These are phyloP conservation scores for Biancaea sappan DNA, from an alignment of 306 rosid genomes.

Conservation along the genomic window DNA sequence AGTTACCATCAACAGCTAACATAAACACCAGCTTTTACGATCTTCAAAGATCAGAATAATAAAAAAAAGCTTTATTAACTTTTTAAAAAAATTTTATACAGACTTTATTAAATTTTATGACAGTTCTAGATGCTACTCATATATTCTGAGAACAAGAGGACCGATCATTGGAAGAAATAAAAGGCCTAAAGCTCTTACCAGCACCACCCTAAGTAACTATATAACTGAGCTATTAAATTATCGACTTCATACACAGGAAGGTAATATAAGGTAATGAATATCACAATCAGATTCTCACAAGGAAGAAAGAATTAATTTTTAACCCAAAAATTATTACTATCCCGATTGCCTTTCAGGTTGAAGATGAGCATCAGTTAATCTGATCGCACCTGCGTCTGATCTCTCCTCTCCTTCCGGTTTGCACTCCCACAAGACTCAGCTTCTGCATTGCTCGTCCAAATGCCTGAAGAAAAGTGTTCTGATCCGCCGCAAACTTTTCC, in stretches of 20 bases:
- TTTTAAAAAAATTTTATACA: too few relatives aligned
- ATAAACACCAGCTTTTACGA: conserved; percentile 14
- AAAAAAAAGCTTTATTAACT: not conserved
- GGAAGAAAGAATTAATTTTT: not conserved
- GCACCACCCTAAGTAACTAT: conserved; percentile 22
- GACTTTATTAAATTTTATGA: conserved; percentile 22
- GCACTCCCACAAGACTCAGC: conserved; percentile 59
- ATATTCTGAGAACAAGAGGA: not conserved
- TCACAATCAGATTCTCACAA: conserved; percentile 15
- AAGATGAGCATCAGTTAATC: conserved; percentile 43
- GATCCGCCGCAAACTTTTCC: conserved; percentile 55
- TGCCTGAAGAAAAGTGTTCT: conserved; percentile 56
- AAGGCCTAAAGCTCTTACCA: not conserved
- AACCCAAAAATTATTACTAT: not conserved
- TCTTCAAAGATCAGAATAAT: not conserved
- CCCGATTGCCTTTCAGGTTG: not conserved
- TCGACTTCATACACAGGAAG: conserved; percentile 28
- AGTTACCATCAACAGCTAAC: conserved; percentile 15
- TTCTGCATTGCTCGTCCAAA: conserved; percentile 77
- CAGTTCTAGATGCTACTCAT: not conserved
- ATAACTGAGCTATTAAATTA: conserved; percentile 31
- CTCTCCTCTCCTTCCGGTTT: conserved; percentile 75
- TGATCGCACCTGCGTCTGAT: conserved; percentile 86
- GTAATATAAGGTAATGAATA: conserved; percentile 29
- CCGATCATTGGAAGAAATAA: not conserved